These are phyloP conservation scores for Hyaloscypha bicolor DNA, from an alignment of 495 filamentous ascomycete genomes.

Conservation along the genomic window DNA sequence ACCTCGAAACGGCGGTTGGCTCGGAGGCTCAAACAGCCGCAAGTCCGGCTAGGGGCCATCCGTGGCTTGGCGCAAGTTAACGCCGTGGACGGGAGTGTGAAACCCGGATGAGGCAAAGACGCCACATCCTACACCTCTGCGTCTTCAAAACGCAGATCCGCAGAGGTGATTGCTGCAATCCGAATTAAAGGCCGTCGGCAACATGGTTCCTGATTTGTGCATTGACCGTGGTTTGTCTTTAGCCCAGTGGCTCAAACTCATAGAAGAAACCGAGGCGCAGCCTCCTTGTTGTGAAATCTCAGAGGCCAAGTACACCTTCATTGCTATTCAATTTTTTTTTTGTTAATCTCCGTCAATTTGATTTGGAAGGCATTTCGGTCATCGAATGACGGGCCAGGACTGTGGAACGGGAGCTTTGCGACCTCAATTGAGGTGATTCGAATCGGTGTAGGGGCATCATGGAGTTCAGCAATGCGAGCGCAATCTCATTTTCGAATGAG, in stretches of 20 bases:
- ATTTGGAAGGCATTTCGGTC: neutral
- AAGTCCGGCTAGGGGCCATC: neutral
- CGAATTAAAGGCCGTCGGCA: neutral
- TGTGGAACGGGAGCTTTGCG: slow-evolving; percentile 10
- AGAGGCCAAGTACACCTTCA: neutral
- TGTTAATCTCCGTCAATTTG: neutral
- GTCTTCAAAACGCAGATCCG: slow-evolving; percentile 1
- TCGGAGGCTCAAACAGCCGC: neutral
- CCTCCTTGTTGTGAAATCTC: neutral
- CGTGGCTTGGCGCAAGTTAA: neutral
- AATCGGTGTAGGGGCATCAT: slow-evolving; percentile 1
- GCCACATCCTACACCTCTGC: neutral
- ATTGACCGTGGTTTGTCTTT: slow-evolving; percentile 1
- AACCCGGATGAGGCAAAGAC: slow-evolving; percentile 5
- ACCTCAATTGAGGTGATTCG: slow-evolving; percentile 12
- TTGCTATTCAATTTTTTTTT: neutral
- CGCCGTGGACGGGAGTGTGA: neutral
- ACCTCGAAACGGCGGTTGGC: neutral
- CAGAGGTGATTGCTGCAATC: neutral
- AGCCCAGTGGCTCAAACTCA: slow-evolving; percentile 1
- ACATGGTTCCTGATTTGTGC: neutral
- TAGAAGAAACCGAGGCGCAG: neutral
- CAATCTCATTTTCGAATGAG: neutral
- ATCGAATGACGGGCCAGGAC: slow-evolving; percentile 19
- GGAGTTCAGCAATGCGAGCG: slow-evolving; percentile 2